phyloP scores from a whole-genome alignment of 495 filamentous ascomycete species.

The Annulohypoxylon bovei region DNA sequence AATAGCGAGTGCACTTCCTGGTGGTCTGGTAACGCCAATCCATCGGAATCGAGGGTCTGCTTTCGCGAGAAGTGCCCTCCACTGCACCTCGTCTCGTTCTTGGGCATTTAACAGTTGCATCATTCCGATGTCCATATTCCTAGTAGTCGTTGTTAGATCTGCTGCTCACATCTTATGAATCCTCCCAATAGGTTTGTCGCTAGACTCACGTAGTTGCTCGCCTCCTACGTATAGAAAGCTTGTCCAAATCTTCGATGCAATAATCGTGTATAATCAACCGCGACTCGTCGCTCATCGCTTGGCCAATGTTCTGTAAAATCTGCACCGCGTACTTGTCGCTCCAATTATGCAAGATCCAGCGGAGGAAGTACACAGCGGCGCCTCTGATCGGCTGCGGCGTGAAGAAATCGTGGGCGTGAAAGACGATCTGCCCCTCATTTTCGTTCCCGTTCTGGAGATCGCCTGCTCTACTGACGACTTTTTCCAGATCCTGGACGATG shows the following conservation, averaged over 20 bases:
- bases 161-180: not conserved
- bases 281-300: not conserved
- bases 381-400: not conserved
- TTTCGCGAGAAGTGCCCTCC: not conserved
- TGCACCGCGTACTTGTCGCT: not conserved
- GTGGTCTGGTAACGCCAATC: not conserved
- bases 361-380: conserved; percentile 5
- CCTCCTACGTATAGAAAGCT: not conserved
- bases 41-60: not conserved
- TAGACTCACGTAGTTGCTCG: not conserved
- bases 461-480: not conserved
- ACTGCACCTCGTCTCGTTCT: not conserved
- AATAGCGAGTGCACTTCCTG: not conserved
- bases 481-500: conserved; percentile 6
- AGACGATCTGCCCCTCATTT: not conserved
- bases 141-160: not conserved
- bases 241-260: not conserved
- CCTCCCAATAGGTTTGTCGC: not conserved
- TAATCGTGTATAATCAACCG: not conserved
- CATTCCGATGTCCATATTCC: conserved; percentile 11
- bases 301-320: not conserved
- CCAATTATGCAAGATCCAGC: conserved; percentile 11
- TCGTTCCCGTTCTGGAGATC: not conserved
- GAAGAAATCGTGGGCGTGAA: conserved; percentile 3
- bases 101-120: conserved; percentile 1